These are phyloP conservation scores for Endotrypanum monterogeii DNA, from an alignment of 208 protist genomes.

Conservation along the genomic window DNA sequence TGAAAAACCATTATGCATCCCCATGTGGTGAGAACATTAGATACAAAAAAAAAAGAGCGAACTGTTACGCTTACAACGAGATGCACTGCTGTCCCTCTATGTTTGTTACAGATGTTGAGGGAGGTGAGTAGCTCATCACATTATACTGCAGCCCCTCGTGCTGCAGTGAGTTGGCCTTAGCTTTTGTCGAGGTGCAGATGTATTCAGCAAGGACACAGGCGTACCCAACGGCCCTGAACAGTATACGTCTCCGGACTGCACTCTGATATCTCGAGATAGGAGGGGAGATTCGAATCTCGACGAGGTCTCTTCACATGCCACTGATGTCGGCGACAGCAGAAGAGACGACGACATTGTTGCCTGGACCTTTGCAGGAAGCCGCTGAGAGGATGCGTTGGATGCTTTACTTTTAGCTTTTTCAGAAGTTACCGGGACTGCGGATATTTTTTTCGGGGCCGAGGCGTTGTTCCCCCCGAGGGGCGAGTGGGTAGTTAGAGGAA, in stretches of 20 bases:
- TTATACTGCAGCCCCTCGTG: background rate
- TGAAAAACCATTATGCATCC: background rate
- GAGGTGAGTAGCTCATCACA: background rate
- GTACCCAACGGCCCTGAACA: background rate
- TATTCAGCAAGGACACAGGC: background rate
- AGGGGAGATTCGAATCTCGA: background rate
- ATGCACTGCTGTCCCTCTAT: background rate
- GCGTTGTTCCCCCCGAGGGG: background rate
- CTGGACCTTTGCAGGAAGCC: background rate
- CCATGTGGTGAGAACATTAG: background rate
- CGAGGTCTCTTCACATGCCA: background rate
- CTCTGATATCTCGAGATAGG: background rate
- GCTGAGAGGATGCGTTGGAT: background rate
- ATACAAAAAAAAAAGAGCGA: background rate
- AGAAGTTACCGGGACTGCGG: background rate
- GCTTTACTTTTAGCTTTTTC: background rate
- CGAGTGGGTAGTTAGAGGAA: background rate
- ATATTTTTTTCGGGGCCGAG: background rate
- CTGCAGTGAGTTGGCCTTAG: conserved; percentile 16
- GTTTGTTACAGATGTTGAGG: background rate
- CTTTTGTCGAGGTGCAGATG: background rate
- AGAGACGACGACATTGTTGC: background rate
- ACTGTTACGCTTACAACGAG: background rate
- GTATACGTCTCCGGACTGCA: background rate
- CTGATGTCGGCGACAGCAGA: background rate